These are phyloP conservation scores for Xylariaceae sp. DNA, from an alignment of 2,329 filamentous ascomycete species.

Conservation along the genomic window DNA sequence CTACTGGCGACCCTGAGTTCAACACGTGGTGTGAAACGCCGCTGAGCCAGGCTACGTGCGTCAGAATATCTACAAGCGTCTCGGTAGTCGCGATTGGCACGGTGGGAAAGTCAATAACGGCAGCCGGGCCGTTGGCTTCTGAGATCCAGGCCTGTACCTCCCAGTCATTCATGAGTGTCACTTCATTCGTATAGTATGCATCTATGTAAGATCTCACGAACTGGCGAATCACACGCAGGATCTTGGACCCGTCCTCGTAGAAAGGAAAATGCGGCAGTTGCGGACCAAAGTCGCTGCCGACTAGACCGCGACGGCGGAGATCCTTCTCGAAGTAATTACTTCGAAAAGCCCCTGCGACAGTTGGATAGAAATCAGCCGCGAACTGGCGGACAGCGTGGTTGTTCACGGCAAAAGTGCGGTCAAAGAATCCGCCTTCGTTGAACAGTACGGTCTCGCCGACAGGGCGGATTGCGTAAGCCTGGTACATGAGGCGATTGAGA, in stretches of 20 bases:
- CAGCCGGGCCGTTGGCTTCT: neutral
- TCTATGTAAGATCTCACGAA: constrained; percentile 6
- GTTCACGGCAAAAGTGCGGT: constrained; percentile 38
- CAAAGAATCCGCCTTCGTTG: constrained; percentile 36
- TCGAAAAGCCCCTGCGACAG: constrained; percentile 3
- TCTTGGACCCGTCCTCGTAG: constrained; percentile 2
- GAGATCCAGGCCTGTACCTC: neutral
- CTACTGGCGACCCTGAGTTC: neutral
- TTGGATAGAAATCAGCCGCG: too few relatives aligned
- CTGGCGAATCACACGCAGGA: neutral
- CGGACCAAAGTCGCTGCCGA: constrained; percentile 1
- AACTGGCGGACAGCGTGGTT: too few relatives aligned
- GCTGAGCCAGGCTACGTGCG: neutral
- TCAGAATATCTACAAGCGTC: neutral
- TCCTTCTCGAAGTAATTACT: constrained; percentile 7
- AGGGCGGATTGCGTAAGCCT: constrained; percentile 35
- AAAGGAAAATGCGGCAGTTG: constrained; percentile 3
- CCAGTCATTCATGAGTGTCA: neutral
- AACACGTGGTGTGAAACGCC: neutral
- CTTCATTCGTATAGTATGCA: constrained; percentile 2
- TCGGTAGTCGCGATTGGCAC: neutral
- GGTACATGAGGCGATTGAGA: constrained; percentile 38
- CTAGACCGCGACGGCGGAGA: constrained; percentile 3
- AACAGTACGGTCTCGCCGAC: constrained; percentile 41
- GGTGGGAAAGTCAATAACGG: neutral